Evolutionary conservation across 1,284 basidiomycete species (phyloP).

Genomic region (Spongispora temasekensis): DNA sequence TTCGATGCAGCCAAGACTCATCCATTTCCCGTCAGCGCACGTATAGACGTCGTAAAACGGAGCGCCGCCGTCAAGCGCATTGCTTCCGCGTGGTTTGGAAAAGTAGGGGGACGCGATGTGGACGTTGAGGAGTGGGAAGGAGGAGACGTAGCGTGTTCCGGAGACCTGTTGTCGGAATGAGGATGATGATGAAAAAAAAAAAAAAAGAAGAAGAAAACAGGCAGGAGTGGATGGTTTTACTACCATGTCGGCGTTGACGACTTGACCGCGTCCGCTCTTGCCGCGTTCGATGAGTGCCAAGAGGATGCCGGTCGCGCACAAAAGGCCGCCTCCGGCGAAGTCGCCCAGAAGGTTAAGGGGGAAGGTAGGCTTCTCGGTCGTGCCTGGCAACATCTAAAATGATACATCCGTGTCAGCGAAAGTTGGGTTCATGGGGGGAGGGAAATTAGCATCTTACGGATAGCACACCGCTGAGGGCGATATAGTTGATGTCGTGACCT

Average conservation of each 20-base stretch:
- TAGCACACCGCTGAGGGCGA: conserved; percentile 79
- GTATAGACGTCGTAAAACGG: conserved; percentile 80
- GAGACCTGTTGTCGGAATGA: conserved; percentile 56
- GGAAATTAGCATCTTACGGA: conserved; percentile 48
- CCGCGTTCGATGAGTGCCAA: conserved; percentile 72
- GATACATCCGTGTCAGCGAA: not conserved
- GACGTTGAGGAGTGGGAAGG: conserved; percentile 64
- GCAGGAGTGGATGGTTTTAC: conserved; percentile 4
- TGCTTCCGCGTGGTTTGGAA: conserved; percentile 54
- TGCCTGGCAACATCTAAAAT: conserved; percentile 69
- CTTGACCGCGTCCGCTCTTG: conserved; percentile 67
- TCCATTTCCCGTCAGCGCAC: conserved; percentile 72
- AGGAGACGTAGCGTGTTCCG: conserved; percentile 75
- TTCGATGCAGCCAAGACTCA: conserved; percentile 78
- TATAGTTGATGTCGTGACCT: conserved; percentile 87
- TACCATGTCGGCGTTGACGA: conserved; percentile 82
- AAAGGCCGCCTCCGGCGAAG: conserved; percentile 80
- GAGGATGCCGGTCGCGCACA: conserved; percentile 74
- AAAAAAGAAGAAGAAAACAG: too few species aligned
- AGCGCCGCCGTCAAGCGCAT: conserved; percentile 75
- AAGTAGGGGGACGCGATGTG: conserved; percentile 42
- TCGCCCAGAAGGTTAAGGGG: conserved; percentile 80
- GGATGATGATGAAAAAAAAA: not conserved
- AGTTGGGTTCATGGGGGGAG: not conserved
- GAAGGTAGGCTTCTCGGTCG: conserved; percentile 62